Percentiles rank a stretch among this genome's conserved stretches.
These are phyloP conservation scores for Neurospora sp. DNA, from an alignment of 495 filamentous ascomycete species.

Conservation along the genomic window DNA sequence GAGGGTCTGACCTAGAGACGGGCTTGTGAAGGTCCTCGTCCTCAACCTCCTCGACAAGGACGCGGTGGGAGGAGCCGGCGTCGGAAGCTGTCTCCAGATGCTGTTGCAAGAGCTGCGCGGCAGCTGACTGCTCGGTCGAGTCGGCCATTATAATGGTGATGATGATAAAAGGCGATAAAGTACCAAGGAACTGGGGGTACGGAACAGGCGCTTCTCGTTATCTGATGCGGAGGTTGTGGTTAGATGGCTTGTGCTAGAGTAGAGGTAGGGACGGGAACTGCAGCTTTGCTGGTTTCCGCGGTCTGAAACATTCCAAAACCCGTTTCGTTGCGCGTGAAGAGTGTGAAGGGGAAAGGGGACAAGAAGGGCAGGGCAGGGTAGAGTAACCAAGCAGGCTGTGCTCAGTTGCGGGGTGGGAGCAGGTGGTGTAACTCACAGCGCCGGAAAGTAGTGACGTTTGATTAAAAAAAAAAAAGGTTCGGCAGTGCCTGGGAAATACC, in stretches of 20 bases:
- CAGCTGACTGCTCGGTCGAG: slow-evolving; percentile 42
- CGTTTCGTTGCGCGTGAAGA: neutral
- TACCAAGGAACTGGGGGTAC: neutral
- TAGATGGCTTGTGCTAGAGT: neutral
- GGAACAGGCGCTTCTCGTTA: neutral
- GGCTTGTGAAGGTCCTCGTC: slow-evolving; percentile 62
- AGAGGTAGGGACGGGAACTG: neutral
- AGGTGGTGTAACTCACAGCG: neutral
- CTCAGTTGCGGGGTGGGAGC: neutral
- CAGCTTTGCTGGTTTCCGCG: neutral
- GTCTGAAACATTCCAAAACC: neutral
- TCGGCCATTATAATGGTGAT: slow-evolving; percentile 17
- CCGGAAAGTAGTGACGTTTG: neutral
- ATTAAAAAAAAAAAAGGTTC: neutral
- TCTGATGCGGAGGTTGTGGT: neutral
- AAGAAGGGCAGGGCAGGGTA: neutral
- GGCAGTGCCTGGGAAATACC: neutral
- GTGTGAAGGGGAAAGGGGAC: neutral
- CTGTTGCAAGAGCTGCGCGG: slow-evolving; percentile 68
- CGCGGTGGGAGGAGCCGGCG: slow-evolving; percentile 49
- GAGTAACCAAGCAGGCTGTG: neutral
- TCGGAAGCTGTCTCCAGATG: slow-evolving; percentile 35
- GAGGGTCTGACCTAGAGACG: slow-evolving; percentile 22
- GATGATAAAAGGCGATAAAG: neutral
- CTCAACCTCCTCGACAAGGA: slow-evolving; percentile 65